Percentiles rank a stretch among this genome's conserved stretches.
phyloP scores from a whole-genome alignment of 345 rosid species.

The Pugionium cornutum region DNA sequence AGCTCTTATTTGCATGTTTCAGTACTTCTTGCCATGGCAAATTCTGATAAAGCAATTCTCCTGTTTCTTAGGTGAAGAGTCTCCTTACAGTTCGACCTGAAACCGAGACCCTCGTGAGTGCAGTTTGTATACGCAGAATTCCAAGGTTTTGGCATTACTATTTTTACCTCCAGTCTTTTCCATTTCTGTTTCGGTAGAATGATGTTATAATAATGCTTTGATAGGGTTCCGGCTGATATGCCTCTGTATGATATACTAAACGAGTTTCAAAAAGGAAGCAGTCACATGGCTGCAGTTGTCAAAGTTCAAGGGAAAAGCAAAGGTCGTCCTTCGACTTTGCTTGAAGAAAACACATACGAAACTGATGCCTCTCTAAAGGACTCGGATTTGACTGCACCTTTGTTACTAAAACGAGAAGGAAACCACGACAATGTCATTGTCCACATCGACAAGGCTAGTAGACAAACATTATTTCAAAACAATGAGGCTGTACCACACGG shows the following conservation, averaged over 20 bases:
- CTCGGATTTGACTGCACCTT: slow-evolving; percentile 60
- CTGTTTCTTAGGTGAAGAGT: slow-evolving; percentile 74
- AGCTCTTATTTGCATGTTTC: slow-evolving; percentile 17
- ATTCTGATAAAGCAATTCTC: neutral
- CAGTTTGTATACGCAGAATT: slow-evolving; percentile 90
- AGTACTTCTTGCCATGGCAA: slow-evolving; percentile 1
- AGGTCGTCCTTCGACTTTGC: slow-evolving; percentile 45
- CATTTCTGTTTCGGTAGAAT: slow-evolving; percentile 6
- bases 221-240: slow-evolving; percentile 97
- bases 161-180: neutral
- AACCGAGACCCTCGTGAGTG: slow-evolving; percentile 95
- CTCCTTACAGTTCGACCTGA: slow-evolving; percentile 98
- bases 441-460: slow-evolving; percentile 59
- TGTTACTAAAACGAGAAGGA: slow-evolving; percentile 58
- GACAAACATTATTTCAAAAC: slow-evolving; percentile 36
- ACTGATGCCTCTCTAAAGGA: slow-evolving; percentile 38
- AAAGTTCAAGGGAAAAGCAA: slow-evolving; percentile 68
- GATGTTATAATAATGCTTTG: neutral
- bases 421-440: slow-evolving; percentile 62
- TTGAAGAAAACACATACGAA: slow-evolving; percentile 51
- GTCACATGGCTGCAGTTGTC: slow-evolving; percentile 99
- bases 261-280: slow-evolving; percentile 98
- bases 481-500: slow-evolving; percentile 45
- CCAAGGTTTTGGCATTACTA: slow-evolving; percentile 59
- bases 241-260: slow-evolving; percentile 92